Percentiles rank a stretch among this genome's conserved stretches.
phyloP scores from a whole-genome alignment of 1,284 basidiomycete species.

The Tremellales sp. region DNA sequence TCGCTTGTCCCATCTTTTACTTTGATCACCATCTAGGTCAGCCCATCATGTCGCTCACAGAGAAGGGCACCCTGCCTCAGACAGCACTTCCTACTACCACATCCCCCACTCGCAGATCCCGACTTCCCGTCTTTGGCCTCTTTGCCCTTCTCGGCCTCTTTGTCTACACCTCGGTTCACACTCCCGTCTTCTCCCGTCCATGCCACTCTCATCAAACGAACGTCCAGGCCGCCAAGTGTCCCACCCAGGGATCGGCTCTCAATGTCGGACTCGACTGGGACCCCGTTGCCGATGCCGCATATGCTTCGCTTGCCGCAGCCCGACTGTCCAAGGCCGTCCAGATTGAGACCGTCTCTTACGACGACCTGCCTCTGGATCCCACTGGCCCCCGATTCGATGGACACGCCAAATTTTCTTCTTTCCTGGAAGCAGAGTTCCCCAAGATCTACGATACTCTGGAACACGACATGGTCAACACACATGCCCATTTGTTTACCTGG shows the following conservation, averaged over 20 bases:
- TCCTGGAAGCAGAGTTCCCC: conserved; percentile 48
- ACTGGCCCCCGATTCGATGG: conserved; percentile 45
- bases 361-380: conserved; percentile 42
- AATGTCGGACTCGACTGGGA: conserved; percentile 39
- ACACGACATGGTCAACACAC: conserved; percentile 49
- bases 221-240: conserved; percentile 28
- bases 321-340: conserved; percentile 44
- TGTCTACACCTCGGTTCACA: conserved; percentile 5
- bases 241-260: conserved; percentile 31
- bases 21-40: too few relatives aligned
- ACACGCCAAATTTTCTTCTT: conserved; percentile 44
- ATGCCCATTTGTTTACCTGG: conserved; percentile 52
- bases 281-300: conserved; percentile 31
- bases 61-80: conserved; percentile 2
- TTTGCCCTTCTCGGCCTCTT: conserved; percentile 10
- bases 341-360: conserved; percentile 48
- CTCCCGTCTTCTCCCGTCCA: neutral
- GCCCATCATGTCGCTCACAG: neutral
- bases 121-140: conserved; percentile 8
- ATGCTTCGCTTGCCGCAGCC: conserved; percentile 33
- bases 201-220: neutral
- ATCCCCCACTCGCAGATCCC: neutral
- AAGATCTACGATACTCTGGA: conserved; percentile 36
- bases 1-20: too few relatives aligned
- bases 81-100: neutral